A percentile compares a stretch with the other conserved stretches of the same genome.
phyloP scores from a whole-genome alignment of 1,284 basidiomycete genomes.

The Naganishia liquefaciens region DNA sequence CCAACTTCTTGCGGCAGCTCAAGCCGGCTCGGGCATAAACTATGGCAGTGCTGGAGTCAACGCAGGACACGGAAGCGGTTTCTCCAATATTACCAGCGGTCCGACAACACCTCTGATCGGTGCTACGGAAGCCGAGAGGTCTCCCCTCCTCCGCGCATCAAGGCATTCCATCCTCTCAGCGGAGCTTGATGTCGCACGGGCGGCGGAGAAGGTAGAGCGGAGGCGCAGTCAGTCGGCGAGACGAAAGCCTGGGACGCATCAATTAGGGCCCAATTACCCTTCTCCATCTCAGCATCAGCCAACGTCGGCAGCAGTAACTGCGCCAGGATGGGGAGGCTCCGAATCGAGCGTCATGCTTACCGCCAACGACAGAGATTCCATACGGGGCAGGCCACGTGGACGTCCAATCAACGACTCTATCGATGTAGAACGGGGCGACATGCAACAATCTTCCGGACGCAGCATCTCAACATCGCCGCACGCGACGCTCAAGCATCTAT shows the following conservation, averaged over 20 bases:
- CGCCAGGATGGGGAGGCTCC: conserved; percentile 2
- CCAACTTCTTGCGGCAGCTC: not conserved
- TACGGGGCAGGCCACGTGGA: conserved; percentile 14
- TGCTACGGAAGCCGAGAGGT: conserved; percentile 30
- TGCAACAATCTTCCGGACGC: not conserved
- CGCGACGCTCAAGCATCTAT: conserved; percentile 1
- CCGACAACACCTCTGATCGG: conserved; percentile 33
- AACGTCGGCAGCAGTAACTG: not conserved
- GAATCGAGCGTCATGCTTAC: conserved; percentile 4
- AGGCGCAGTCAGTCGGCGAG: conserved; percentile 31
- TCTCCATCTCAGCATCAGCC: not conserved
- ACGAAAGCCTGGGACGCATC: conserved; percentile 1
- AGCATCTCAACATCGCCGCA: conserved; percentile 16
- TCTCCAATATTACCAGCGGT: conserved; percentile 2
- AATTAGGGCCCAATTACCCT: not conserved
- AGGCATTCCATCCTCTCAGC: conserved; percentile 32
- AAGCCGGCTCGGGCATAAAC: not conserved
- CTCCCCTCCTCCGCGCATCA: conserved; percentile 36
- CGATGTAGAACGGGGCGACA: conserved; percentile 1
- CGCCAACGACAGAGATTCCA: conserved; percentile 13
- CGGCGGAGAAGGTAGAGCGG: conserved; percentile 48
- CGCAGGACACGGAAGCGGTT: not conserved
- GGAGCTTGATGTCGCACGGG: conserved; percentile 51
- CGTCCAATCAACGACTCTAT: not conserved
- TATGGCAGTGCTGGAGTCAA: conserved; percentile 12